Conservation (phyloP, 108 stramenopile genomes). For the Cyclotella sp. region DNA sequence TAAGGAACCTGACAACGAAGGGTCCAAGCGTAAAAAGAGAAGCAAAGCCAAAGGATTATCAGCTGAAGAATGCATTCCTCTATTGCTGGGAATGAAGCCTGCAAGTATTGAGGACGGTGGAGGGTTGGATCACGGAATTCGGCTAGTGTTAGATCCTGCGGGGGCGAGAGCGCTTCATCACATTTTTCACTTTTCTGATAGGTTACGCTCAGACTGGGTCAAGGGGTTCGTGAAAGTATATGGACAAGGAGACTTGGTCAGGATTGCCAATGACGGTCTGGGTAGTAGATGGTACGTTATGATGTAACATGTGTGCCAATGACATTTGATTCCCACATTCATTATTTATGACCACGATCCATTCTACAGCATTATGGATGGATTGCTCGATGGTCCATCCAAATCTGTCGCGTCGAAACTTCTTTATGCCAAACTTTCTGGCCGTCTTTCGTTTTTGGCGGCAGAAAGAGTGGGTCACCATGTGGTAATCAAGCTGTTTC, state of each 20-base stretch:
- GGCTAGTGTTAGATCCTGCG: slow-evolving; percentile 63
- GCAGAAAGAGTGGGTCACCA: slow-evolving; percentile 85
- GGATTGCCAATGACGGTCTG: slow-evolving; percentile 78
- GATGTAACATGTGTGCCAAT: not conserved
- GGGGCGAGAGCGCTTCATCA: slow-evolving; percentile 76
- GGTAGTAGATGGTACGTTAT: slow-evolving; percentile 73
- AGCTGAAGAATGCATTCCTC: slow-evolving; percentile 63
- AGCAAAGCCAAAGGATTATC: slow-evolving; percentile 65
- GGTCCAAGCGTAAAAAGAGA: slow-evolving; percentile 55
- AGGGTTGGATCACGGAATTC: slow-evolving; percentile 21
- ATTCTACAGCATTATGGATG: slow-evolving; percentile 68
- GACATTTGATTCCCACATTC: not conserved
- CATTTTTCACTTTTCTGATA: slow-evolving; percentile 77
- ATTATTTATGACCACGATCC: slow-evolving; percentile 1
- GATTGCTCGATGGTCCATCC: slow-evolving; percentile 72
- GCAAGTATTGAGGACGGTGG: slow-evolving; percentile 26
- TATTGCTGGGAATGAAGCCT: slow-evolving; percentile 59
- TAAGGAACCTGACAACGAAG: slow-evolving; percentile 31
- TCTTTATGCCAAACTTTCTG: slow-evolving; percentile 58
- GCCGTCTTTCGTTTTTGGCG: slow-evolving; percentile 63
- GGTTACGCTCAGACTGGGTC: slow-evolving; percentile 66
- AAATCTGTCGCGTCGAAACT: slow-evolving; percentile 52
- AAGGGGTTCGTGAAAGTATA: slow-evolving; percentile 58
- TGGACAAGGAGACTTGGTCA: slow-evolving; percentile 56
- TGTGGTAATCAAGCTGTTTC: slow-evolving; percentile 77